Evolutionary conservation across 116 monocot species (phyloP), one percentile per base, ranked within the genome.

Genomic region (Dioscorea cayenensis): DNA sequence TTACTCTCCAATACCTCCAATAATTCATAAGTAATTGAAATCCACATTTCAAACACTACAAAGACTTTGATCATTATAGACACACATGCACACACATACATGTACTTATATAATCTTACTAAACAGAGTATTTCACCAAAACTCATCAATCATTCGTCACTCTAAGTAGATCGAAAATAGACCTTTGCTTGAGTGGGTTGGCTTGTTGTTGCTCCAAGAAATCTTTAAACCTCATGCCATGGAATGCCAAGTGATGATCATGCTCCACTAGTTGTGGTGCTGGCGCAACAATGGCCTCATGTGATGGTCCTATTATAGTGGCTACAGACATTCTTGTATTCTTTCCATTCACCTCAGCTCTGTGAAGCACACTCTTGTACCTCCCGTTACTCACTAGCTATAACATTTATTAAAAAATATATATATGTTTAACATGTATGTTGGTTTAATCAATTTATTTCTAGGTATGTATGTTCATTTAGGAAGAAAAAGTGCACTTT

Each of bases 331-430:
- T 82, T 68, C 90, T 77, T 10, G 36, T 66, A n/a, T 51, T 77
- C 18, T 32, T 71, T 48, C 28, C 65, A 66, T 69, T 82, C 37
- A 86, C 72, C 49, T 73, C 49, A 17, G 79, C 86, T 16, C 79
- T 81, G 60, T 90, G 90, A 28, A 90, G 69, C 73, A 86, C 75
- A 49, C 84, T 82, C 75, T 84, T 86, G 65, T 84, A 86, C 55
- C 69, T 81, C 5, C 86, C 86, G 29, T 90, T 90, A 77, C 76
- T 86, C 4, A 84, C 61, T 19, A 90, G 77, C 90, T 90, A 63
- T 43, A 20, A 29, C 11, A 55, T 55, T 18, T 25, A 25, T 25
- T 32, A 32, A 4, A 32, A 4, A 25, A 32, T 1, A 32, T 0
- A 32, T 0, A 32, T 32, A 32, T 25, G 25, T 25, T 25, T 25